A percentile compares a stretch with the other conserved stretches of the same genome.
These are phyloP conservation scores for Penicillium sumatraense DNA, from an alignment of 2,329 filamentous ascomycete species.

Conservation along the genomic window DNA sequence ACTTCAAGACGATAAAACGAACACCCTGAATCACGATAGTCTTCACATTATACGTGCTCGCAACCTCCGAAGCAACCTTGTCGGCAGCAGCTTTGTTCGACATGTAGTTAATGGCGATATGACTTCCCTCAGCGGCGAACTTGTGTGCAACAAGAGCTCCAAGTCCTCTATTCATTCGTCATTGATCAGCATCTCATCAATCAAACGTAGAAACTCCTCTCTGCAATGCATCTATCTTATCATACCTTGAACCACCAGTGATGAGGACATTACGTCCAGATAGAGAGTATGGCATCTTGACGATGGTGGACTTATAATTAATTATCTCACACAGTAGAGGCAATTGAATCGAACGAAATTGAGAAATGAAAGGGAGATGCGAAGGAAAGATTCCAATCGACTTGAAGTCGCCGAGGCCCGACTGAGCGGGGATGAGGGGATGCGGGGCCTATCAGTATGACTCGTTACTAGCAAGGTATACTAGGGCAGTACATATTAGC, in stretches of 20 bases:
- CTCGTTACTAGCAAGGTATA: no score
- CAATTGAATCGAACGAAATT: background rate
- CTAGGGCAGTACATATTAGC: no score
- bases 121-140: constrained; percentile 70
- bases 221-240: no score
- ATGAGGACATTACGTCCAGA: constrained; percentile 66
- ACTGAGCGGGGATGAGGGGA: constrained; percentile 3
- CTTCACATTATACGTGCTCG: constrained; percentile 56
- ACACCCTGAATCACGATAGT: constrained; percentile 65
- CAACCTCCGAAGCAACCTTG: constrained; percentile 60
- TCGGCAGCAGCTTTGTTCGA: constrained; percentile 64
- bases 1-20: constrained; percentile 24
- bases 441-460: constrained; percentile 8
- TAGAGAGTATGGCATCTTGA: constrained; percentile 65
- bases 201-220: constrained; percentile 1
- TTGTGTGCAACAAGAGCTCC: constrained; percentile 70
- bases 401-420: background rate
- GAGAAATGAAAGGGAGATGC: background rate
- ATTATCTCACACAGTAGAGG: background rate
- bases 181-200: background rate
- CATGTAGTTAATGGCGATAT: constrained; percentile 75
- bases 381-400: background rate
- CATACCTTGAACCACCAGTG: constrained; percentile 66
- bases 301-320: background rate
- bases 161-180: constrained; percentile 61